These are phyloP conservation scores for Polytrichum formosum DNA, from an alignment of 225 moss, liverwort and hornwort genomes.

Conservation along the genomic window DNA sequence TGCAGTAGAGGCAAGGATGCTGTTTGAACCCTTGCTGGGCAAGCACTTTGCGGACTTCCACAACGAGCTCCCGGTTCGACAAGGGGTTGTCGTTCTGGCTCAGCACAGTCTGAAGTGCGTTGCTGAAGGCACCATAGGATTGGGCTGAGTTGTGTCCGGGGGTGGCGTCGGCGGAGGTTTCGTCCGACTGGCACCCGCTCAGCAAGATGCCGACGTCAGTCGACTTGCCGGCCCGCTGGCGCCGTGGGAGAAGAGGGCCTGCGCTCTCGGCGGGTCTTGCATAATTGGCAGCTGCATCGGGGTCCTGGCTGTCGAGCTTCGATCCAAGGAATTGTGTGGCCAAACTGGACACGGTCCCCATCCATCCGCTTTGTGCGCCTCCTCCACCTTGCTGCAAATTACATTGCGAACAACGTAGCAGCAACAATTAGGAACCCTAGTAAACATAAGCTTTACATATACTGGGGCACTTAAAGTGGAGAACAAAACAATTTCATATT, in stretches of 20 bases:
- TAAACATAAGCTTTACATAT: too few species aligned
- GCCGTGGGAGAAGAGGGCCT: conserved; percentile 25
- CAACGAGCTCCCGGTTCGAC: conserved; percentile 57
- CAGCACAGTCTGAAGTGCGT: conserved; percentile 60
- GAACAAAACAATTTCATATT: too few species aligned
- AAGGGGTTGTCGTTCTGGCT: conserved; percentile 21
- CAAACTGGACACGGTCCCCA: conserved; percentile 58
- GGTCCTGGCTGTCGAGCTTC: conserved; percentile 47
- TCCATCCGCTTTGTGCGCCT: conserved; percentile 25
- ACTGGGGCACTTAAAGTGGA: too few species aligned
- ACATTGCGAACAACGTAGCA: too few species aligned
- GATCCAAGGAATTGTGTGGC: conserved; percentile 67
- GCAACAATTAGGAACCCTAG: too few species aligned
- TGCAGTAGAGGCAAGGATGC: conserved; percentile 79
- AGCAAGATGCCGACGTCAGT: conserved; percentile 60
- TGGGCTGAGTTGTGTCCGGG: conserved; percentile 42
- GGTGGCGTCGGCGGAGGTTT: conserved; percentile 77
- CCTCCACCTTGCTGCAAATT: not conserved
- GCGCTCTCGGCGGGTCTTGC: conserved; percentile 38
- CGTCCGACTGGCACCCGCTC: conserved; percentile 71
- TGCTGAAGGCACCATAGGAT: conserved; percentile 76
- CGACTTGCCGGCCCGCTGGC: conserved; percentile 18
- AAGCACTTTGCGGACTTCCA: conserved; percentile 49
- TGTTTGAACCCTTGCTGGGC: conserved; percentile 62
- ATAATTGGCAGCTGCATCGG: conserved; percentile 26